A percentile compares a stretch with the other conserved stretches of the same genome.
These are phyloP conservation scores for Mortierella sp. DNA, from an alignment of 371 early-diverging fungal species.

Conservation along the genomic window DNA sequence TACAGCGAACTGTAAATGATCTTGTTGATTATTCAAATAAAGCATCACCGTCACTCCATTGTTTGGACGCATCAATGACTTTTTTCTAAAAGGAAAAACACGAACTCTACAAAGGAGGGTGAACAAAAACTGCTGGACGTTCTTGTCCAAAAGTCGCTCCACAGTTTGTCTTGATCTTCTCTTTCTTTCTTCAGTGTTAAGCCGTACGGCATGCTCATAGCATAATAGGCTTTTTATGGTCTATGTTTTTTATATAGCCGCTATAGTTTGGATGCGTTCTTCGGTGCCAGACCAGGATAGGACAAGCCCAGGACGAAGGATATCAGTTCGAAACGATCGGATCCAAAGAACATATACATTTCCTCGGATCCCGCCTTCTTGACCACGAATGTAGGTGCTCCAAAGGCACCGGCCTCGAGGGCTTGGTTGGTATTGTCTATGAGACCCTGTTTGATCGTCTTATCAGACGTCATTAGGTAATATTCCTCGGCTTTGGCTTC, in stretches of 20 bases:
- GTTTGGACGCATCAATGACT: too few relatives aligned
- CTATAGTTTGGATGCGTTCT: constrained; percentile 24
- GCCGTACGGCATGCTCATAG: background rate
- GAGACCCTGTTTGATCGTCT: constrained; percentile 34
- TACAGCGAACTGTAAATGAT: too few relatives aligned
- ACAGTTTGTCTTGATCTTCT: too few relatives aligned
- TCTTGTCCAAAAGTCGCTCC: too few relatives aligned
- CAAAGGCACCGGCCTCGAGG: constrained; percentile 54
- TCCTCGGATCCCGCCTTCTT: constrained; percentile 38
- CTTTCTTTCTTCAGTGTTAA: background rate
- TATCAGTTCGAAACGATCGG: constrained; percentile 60
- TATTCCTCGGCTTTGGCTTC: constrained; percentile 24
- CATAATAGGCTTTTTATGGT: too few relatives aligned
- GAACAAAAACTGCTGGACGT: too few relatives aligned
- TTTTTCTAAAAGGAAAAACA: too few relatives aligned
- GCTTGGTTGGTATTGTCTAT: constrained; percentile 51
- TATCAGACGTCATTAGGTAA: constrained; percentile 19
- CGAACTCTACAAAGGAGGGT: too few relatives aligned
- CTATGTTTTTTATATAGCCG: too few relatives aligned
- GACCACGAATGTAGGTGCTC: constrained; percentile 59
- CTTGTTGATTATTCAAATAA: too few relatives aligned
- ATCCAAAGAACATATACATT: constrained; percentile 59
- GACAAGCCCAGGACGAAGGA: constrained; percentile 40
- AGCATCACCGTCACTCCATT: too few relatives aligned
- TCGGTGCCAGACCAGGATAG: constrained; percentile 31